A percentile compares a stretch with the other conserved stretches of the same genome.
Evolutionary conservation across 805 yeast species (phyloP).

Genomic region (Dipodascopsis uninucleata): DNA sequence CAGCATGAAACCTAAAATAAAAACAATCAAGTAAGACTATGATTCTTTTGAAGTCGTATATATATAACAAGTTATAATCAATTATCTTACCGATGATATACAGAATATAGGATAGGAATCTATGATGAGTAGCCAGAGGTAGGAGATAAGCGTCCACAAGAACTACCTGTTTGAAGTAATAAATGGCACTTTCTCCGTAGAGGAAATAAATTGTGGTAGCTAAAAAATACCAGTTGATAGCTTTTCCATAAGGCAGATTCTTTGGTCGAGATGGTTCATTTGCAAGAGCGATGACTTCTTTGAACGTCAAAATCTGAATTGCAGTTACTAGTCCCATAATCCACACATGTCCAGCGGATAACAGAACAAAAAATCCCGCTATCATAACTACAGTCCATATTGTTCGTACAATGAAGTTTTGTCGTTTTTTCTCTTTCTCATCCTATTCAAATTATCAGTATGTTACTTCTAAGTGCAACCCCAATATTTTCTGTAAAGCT

Average conservation of each 20-base stretch:
- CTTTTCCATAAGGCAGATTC: conserved; percentile 58
- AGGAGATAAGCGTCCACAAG: conserved; percentile 52
- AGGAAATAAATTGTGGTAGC: conserved; percentile 82
- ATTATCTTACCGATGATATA: conserved; percentile 42
- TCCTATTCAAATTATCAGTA: too few relatives aligned
- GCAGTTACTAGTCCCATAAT: conserved; percentile 66
- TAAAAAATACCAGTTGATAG: conserved; percentile 46
- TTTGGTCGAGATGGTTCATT: conserved; percentile 80
- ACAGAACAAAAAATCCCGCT: conserved; percentile 58
- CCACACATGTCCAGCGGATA: conserved; percentile 83
- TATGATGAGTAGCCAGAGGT: conserved; percentile 71
- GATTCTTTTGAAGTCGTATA: not conserved
- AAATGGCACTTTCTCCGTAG: conserved; percentile 78
- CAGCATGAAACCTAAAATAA: conserved; percentile 72
- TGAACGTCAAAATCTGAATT: conserved; percentile 79
- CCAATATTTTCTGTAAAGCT: too few relatives aligned
- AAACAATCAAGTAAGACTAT: too few relatives aligned
- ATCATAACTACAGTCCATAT: conserved; percentile 95
- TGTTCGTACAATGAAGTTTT: conserved; percentile 80
- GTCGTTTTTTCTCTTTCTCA: conserved; percentile 65
- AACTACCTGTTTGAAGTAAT: conserved; percentile 56
- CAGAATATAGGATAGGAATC: conserved; percentile 75
- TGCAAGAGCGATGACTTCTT: conserved; percentile 83
- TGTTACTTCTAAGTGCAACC: too few relatives aligned
- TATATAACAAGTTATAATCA: not conserved